Conservation (phyloP, 1,139 yeast species). For the Candida albicans region DNA sequence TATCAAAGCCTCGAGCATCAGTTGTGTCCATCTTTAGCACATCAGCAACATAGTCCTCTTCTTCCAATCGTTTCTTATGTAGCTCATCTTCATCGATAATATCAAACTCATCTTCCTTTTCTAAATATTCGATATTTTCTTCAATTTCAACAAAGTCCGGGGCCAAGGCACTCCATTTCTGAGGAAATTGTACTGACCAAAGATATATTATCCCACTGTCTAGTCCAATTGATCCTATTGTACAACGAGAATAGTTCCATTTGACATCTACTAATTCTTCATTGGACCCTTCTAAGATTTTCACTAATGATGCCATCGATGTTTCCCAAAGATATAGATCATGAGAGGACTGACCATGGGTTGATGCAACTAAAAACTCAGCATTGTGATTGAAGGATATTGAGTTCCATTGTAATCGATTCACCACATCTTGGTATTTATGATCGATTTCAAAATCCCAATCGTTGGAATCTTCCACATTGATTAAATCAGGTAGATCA, state of each 20-base stretch:
- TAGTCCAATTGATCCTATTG: slow-evolving; percentile 83
- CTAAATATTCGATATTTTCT: slow-evolving; percentile 86
- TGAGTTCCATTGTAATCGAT: slow-evolving; percentile 85
- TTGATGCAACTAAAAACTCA: slow-evolving; percentile 85
- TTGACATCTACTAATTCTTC: slow-evolving; percentile 82
- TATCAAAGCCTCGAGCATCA: slow-evolving; percentile 70
- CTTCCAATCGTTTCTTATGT: slow-evolving; percentile 59
- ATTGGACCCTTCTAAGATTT: slow-evolving; percentile 89
- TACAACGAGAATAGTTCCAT: slow-evolving; percentile 78
- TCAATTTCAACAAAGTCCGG: slow-evolving; percentile 96
- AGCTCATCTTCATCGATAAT: slow-evolving; percentile 65
- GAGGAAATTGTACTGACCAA: slow-evolving; percentile 85
- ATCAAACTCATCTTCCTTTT: slow-evolving; percentile 91
- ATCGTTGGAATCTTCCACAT: slow-evolving; percentile 26
- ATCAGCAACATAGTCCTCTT: slow-evolving; percentile 71
- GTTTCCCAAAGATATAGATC: slow-evolving; percentile 95
- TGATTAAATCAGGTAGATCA: slow-evolving; percentile 50
- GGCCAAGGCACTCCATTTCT: slow-evolving; percentile 95
- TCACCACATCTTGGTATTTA: slow-evolving; percentile 88
- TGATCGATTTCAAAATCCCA: slow-evolving; percentile 74
- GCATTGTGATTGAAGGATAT: slow-evolving; percentile 75
- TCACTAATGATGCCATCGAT: slow-evolving; percentile 78
- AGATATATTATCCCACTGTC: slow-evolving; percentile 82
- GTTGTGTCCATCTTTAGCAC: slow-evolving; percentile 58
- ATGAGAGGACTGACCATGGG: slow-evolving; percentile 83